Evolutionary conservation across 192 early-diverging fungal species (phyloP).

Genomic region (Coemansia umbellata): DNA sequence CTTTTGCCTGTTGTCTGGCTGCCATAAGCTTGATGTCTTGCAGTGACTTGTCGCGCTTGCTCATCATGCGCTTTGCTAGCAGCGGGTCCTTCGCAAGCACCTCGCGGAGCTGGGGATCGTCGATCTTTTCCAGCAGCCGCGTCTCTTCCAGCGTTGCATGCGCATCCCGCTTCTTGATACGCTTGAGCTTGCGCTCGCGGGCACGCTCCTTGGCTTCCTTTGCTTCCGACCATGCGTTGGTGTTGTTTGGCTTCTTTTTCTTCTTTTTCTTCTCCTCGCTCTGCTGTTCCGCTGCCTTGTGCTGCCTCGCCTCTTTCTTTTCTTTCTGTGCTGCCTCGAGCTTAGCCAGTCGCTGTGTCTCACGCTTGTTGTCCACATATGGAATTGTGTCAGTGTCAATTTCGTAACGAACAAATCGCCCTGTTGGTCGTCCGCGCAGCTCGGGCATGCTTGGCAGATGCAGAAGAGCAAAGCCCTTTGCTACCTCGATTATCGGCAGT

Average conservation of each 20-base stretch:
- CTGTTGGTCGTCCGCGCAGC: slow-evolving; percentile 50
- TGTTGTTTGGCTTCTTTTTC: slow-evolving; percentile 22
- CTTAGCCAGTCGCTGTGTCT: slow-evolving; percentile 45
- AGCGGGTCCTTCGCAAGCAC: slow-evolving; percentile 40
- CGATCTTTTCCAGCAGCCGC: slow-evolving; percentile 20
- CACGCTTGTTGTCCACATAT: slow-evolving; percentile 38
- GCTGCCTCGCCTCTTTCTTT: neutral
- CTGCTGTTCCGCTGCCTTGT: neutral
- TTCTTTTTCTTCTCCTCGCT: slow-evolving; percentile 1
- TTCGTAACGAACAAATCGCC: slow-evolving; percentile 23
- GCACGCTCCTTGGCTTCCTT: slow-evolving; percentile 27
- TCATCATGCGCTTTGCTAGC: slow-evolving; percentile 49
- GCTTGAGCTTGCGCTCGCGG: slow-evolving; percentile 42
- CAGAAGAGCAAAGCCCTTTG: slow-evolving; percentile 75
- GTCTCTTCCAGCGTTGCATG: slow-evolving; percentile 16
- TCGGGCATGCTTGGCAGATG: slow-evolving; percentile 94
- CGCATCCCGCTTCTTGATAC: slow-evolving; percentile 25
- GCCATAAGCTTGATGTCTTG: slow-evolving; percentile 20
- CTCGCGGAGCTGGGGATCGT: slow-evolving; percentile 38
- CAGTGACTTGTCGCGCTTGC: slow-evolving; percentile 43
- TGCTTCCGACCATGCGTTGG: slow-evolving; percentile 34
- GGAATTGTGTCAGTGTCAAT: slow-evolving; percentile 48
- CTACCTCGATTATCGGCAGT: slow-evolving; percentile 74
- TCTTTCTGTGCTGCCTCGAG: slow-evolving; percentile 47
- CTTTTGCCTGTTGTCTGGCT: neutral